Conservation (phyloP, 768 basidiomycete genomes). For the Leucosporidium yakuticum region DNA sequence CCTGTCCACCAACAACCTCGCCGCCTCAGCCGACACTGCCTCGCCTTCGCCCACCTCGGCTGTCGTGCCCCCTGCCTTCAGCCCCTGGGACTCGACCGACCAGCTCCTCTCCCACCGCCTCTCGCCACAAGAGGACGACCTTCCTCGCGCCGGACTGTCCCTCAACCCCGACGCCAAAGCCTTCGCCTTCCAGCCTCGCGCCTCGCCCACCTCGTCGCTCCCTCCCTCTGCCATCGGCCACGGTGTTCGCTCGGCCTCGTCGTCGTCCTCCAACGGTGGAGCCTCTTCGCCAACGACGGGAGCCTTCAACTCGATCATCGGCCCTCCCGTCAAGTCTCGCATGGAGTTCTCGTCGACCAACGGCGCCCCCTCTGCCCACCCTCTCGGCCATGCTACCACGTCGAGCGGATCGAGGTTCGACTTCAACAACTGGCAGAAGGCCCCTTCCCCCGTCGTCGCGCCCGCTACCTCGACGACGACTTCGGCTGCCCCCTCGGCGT, state of each 20-base stretch:
- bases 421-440: background rate
- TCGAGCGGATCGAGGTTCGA: background rate
- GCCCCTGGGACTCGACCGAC: slow-evolving; percentile 8
- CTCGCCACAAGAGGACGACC: slow-evolving; percentile 34
- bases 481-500: background rate
- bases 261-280: background rate
- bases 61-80: background rate
- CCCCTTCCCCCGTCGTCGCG: too few relatives aligned
- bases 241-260: background rate
- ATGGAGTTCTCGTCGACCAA: slow-evolving; percentile 19
- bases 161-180: slow-evolving; percentile 40
- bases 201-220: slow-evolving; percentile 17
- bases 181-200: slow-evolving; percentile 29
- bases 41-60: background rate
- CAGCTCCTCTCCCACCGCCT: slow-evolving; percentile 11
- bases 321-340: slow-evolving; percentile 24
- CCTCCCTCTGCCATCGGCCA: background rate
- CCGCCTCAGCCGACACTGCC: background rate
- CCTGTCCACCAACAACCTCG: background rate
- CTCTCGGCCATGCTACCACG: background rate
- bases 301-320: slow-evolving; percentile 11
- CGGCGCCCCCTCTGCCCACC: background rate
- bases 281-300: slow-evolving; percentile 9
- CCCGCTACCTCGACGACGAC: background rate
- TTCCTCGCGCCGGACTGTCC: slow-evolving; percentile 37